Evolutionary conservation across 208 protist genomes (phyloP), one percentile per base, ranked within the genome.

Genomic region (Zelonia costaricensis): DNA sequence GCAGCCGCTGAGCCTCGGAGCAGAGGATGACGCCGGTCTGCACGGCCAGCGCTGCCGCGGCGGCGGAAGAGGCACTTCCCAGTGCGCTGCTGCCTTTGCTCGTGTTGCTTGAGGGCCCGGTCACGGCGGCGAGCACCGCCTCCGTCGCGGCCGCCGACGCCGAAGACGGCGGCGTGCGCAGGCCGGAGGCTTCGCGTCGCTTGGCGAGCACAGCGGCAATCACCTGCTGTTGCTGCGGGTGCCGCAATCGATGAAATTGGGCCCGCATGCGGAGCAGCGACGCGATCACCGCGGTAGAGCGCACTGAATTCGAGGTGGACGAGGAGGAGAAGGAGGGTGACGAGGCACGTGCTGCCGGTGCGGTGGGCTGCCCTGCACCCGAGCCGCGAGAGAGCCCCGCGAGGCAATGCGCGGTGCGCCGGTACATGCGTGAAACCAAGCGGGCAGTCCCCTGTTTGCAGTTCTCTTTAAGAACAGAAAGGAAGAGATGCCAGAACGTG

Each of bases 1-100:
- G 67, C 35, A 94, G 60, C 35, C 78, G 77, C 62, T 78, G 54
- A 16, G 83, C 87, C 54, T 93, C 82, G 0, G 47, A 64, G 33
- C 62, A 62, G 6, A 91, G 39, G 18, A 69, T 16, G 9, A 74
- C 36, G 15, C 44, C 53, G 1, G 53, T 45, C 39, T 70, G 18
- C 10, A 36, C 23, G 23, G 30, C 31, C 15, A 30, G 10, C 8
- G 23, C 4, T 12, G 16, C 20, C 13, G 28, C 42, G 62, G 12
- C 10, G 4, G 6, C 51, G 27, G 20, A 42, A 6, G 22, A 36
- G 30, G 28, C 25, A n/a, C 25, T 36, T 25, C 57, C 56, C 56
- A 48, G 28, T 18, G 23, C n/a, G n/a, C 35, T 75, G 64, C 53
- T 54, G 53, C 25, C 66, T 45, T 31, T 65, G 62, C 12, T 18